These are phyloP conservation scores for Mycena kentingensis DNA, from an alignment of 768 basidiomycete genomes.

Conservation along the genomic window DNA sequence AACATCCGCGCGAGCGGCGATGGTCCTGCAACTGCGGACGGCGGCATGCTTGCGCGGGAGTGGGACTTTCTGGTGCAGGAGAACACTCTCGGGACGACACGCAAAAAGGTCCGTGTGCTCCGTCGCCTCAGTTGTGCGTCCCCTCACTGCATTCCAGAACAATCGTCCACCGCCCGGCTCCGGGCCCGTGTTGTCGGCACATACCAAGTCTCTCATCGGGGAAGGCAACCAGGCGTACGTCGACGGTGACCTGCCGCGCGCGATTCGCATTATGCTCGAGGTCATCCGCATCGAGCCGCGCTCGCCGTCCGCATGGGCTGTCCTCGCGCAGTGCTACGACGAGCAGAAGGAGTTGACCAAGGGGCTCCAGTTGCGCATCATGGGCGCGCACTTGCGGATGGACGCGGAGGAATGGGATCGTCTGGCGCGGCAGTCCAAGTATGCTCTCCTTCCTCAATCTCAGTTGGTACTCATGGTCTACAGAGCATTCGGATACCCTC, in stretches of 20 bases:
- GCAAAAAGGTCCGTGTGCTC: slow-evolving; percentile 57
- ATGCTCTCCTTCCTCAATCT: background rate
- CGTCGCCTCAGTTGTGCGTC: background rate
- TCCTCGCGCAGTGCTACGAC: slow-evolving; percentile 81
- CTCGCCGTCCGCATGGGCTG: slow-evolving; percentile 81
- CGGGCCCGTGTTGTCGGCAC: slow-evolving; percentile 64
- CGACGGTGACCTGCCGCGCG: slow-evolving; percentile 62
- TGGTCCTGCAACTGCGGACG: slow-evolving; percentile 41
- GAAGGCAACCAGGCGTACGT: slow-evolving; percentile 88
- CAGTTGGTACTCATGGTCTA: background rate
- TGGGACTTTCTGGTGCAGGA: slow-evolving; percentile 79
- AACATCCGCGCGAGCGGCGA: slow-evolving; percentile 47
- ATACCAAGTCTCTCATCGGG: slow-evolving; percentile 75
- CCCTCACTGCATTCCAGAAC: slow-evolving; percentile 36
- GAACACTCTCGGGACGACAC: slow-evolving; percentile 56
- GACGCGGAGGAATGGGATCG: slow-evolving; percentile 89
- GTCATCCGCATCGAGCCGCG: slow-evolving; percentile 93
- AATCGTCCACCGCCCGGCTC: slow-evolving; percentile 43
- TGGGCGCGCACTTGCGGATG: slow-evolving; percentile 85
- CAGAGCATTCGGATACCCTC: slow-evolving; percentile 70
- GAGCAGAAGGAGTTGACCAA: slow-evolving; percentile 70
- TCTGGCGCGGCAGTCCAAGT: slow-evolving; percentile 77
- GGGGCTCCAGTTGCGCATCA: slow-evolving; percentile 80
- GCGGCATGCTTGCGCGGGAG: slow-evolving; percentile 57
- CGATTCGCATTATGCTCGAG: slow-evolving; percentile 83